phyloP scores from a whole-genome alignment of 306 rosid species.

The Senna siamea region DNA sequence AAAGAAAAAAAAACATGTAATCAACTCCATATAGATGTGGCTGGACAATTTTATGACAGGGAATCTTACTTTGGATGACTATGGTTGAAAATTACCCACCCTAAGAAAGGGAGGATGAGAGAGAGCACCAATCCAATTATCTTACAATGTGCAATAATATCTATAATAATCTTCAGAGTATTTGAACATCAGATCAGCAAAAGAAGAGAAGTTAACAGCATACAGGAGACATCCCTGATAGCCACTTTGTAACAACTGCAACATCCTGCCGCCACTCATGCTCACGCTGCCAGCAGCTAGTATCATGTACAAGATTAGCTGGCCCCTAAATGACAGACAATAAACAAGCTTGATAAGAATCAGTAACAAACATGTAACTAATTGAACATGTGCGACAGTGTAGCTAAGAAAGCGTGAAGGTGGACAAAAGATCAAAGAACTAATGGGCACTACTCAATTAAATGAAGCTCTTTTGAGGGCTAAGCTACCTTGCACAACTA shows the following conservation, averaged over 20 bases:
- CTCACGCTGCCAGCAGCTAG: conserved; percentile 90
- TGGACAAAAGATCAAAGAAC: conserved; percentile 2
- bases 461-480: conserved; percentile 17
- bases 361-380: conserved; percentile 12
- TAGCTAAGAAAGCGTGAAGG: conserved; percentile 9
- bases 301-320: conserved; percentile 83
- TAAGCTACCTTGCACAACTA: conserved; percentile 18
- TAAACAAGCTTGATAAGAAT: conserved; percentile 26
- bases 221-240: conserved; percentile 96
- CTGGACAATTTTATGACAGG: conserved; percentile 25
- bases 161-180: conserved; percentile 27
- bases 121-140: neutral
- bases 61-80: conserved; percentile 10
- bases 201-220: conserved; percentile 37
- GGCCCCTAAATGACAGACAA: conserved; percentile 71
- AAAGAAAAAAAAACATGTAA: neutral
- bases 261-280: conserved; percentile 99
- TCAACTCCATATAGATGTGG: neutral
- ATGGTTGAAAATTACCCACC: conserved; percentile 24
- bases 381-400: conserved; percentile 24
- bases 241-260: conserved; percentile 99
- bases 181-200: conserved; percentile 24
- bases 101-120: neutral
- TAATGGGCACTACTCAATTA: conserved; percentile 9
- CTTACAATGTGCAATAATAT: conserved; percentile 1